Percentiles rank a stretch among this genome's conserved stretches.
Evolutionary conservation across 148 eudicot species (phyloP).

Genomic region (Nepenthes gracilis): DNA sequence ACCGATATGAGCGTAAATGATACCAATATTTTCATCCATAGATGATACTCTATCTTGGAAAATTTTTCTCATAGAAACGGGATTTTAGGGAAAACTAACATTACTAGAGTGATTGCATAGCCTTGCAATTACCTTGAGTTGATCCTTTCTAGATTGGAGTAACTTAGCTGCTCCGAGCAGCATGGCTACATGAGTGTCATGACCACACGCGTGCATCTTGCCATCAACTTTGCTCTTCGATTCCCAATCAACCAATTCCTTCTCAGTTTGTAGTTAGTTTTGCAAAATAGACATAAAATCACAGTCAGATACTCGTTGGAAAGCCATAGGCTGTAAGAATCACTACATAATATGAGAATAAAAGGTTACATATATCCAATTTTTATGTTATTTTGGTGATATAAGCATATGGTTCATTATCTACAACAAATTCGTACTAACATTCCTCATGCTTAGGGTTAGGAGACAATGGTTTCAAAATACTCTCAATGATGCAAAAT

Average conservation of each 20-base stretch:
- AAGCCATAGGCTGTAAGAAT: no score
- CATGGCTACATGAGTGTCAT: constrained; percentile 68
- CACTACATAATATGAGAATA: no score
- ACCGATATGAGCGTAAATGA: no score
- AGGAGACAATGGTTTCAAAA: no score
- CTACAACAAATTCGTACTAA: no score
- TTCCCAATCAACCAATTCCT: constrained; percentile 66
- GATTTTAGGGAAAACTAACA: background rate
- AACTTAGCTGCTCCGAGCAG: constrained; percentile 68
- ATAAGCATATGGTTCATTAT: no score
- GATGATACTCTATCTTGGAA: background rate
- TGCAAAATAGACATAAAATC: no score
- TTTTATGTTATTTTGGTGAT: no score
- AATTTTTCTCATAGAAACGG: background rate
- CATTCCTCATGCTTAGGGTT: no score
- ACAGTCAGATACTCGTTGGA: no score
- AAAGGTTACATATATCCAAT: background rate
- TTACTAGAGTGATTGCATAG: background rate
- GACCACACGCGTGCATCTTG: constrained; percentile 77
- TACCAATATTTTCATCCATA: no score
- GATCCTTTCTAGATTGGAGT: constrained; percentile 32
- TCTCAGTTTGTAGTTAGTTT: background rate
- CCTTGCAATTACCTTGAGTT: constrained; percentile 30
- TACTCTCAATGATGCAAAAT: no score
- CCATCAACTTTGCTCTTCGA: constrained; percentile 54